Percentiles rank a stretch among this genome's conserved stretches.
These are phyloP conservation scores for Lecanicillium sp. DNA, from an alignment of 2,329 filamentous ascomycete genomes.

Conservation along the genomic window DNA sequence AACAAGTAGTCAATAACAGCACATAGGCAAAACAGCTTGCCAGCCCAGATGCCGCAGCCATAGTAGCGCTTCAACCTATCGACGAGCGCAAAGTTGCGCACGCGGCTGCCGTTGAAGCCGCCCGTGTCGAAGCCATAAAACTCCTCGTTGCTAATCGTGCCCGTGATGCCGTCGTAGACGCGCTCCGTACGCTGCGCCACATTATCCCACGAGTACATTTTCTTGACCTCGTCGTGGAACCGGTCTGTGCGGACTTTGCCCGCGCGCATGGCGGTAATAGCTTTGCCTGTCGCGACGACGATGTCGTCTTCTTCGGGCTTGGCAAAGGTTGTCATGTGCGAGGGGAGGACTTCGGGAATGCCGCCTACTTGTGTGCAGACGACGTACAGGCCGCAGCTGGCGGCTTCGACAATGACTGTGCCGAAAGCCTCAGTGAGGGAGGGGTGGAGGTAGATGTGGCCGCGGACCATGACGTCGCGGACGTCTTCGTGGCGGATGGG, in stretches of 20 bases:
- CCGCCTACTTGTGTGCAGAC: conserved; percentile 95
- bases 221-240: conserved; percentile 94
- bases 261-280: conserved; percentile 76
- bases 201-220: conserved; percentile 98
- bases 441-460: conserved; percentile 93
- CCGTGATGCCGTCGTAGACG: conserved; percentile 89
- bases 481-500: conserved; percentile 93
- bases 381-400: conserved; percentile 90
- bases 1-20: conserved; percentile 91
- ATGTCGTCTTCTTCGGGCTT: conserved; percentile 95
- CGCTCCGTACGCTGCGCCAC: conserved; percentile 89
- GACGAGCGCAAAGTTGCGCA: conserved; percentile 85
- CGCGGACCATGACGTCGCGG: conserved; percentile 91
- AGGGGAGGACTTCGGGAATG: conserved; percentile 90
- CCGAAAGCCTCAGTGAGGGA: conserved; percentile 95
- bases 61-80: conserved; percentile 95
- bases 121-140: conserved; percentile 77
- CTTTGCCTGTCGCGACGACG: conserved; percentile 78
- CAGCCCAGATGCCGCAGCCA: conserved; percentile 96
- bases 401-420: conserved; percentile 95
- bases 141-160: conserved; percentile 74
- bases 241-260: conserved; percentile 85
- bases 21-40: conserved; percentile 92
- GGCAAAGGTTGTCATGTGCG: conserved; percentile 96
- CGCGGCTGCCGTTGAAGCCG: conserved; percentile 60